Percentiles rank a stretch among this genome's conserved stretches.
phyloP scores from a whole-genome alignment of 352 stramenopile genomes.

The Phytopythium chamaehyphon region DNA sequence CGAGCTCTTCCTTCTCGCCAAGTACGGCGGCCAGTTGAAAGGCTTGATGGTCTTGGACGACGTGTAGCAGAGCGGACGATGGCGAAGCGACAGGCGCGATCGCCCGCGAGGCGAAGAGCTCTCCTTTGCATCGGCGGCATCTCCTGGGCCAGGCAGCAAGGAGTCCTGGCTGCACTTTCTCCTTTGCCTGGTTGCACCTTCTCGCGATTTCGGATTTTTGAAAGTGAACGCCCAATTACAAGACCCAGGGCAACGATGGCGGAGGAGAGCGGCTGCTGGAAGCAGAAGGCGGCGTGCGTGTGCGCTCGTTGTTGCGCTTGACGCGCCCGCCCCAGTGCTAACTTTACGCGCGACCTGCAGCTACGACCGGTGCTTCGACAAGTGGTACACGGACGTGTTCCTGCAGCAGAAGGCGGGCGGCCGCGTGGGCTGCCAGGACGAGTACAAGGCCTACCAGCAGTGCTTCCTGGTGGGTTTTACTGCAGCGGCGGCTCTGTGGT shows the following conservation, averaged over 20 bases:
- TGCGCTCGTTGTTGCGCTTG: background rate
- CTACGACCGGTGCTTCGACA: conserved; percentile 85
- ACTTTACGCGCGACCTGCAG: conserved; percentile 9
- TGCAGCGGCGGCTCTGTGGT: background rate
- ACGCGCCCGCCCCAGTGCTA: background rate
- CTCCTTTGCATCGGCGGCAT: too few species aligned
- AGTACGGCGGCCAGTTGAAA: too few species aligned
- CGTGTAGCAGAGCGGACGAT: too few species aligned
- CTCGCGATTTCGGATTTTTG: too few species aligned
- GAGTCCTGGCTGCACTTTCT: too few species aligned
- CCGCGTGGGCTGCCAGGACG: conserved; percentile 67
- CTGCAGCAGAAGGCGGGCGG: conserved; percentile 73
- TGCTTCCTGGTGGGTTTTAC: conserved; percentile 55
- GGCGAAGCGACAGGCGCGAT: too few species aligned
- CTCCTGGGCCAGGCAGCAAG: too few species aligned
- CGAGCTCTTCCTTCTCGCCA: too few species aligned
- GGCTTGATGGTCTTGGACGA: too few species aligned
- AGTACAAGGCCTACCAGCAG: conserved; percentile 74
- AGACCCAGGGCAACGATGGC: conserved; percentile 2
- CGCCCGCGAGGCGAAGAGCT: too few species aligned
- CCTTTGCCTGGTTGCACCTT: too few species aligned
- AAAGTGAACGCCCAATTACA: too few species aligned
- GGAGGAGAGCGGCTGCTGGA: conserved; percentile 58
- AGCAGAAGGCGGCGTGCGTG: conserved; percentile 59
- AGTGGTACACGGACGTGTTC: conserved; percentile 86